These are phyloP conservation scores for Golubevia sp. DNA, from an alignment of 1,284 basidiomycete genomes.

Conservation along the genomic window DNA sequence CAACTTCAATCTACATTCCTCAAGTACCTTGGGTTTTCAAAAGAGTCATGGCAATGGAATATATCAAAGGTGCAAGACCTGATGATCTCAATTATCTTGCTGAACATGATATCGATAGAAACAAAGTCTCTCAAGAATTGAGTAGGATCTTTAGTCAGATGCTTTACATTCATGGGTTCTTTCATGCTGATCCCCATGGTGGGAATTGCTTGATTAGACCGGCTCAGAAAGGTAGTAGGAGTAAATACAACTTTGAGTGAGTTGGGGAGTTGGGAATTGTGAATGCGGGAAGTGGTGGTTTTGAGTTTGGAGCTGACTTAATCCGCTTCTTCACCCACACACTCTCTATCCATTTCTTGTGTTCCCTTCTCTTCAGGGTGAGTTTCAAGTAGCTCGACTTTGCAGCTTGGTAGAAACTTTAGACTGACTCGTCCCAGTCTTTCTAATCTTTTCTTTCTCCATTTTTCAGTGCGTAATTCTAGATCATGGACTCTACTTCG, in stretches of 20 bases:
- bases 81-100: conserved; percentile 87
- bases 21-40: conserved; percentile 81
- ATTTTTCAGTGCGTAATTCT: conserved; percentile 58
- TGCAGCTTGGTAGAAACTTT: too few species aligned
- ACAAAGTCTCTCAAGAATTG: conserved; percentile 83
- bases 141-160: conserved; percentile 82
- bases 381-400: too few species aligned
- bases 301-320: too few species aligned
- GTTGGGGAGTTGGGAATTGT: too few species aligned
- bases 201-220: conserved; percentile 91
- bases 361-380: too few species aligned
- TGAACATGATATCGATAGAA: conserved; percentile 84
- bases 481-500: conserved; percentile 60
- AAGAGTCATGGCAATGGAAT: conserved; percentile 93
- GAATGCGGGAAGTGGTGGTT: too few species aligned
- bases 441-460: conserved; percentile 24
- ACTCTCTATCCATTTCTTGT: too few species aligned
- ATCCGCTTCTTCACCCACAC: too few species aligned
- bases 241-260: conserved; percentile 93
- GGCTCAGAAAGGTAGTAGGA: conserved; percentile 69
- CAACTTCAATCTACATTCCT: conserved; percentile 81
- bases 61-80: conserved; percentile 79
- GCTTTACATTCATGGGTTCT: conserved; percentile 90
- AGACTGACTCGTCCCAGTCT: too few species aligned
- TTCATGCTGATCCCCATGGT: conserved; percentile 55